Conservation (phyloP, 768 basidiomycete species). For the Mycena haematopus region DNA sequence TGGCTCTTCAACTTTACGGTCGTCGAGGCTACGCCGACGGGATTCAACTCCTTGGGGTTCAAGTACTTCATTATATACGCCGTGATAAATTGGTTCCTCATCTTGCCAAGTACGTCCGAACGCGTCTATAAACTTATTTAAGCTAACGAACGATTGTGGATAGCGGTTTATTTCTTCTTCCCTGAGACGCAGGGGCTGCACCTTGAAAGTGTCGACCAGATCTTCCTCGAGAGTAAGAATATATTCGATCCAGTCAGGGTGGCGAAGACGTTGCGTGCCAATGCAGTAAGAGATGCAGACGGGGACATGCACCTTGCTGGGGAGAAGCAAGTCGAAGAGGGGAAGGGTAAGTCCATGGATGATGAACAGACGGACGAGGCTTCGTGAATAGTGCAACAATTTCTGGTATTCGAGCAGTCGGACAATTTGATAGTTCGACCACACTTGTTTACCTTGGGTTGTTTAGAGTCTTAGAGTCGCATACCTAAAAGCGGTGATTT, state of each 20-base stretch:
- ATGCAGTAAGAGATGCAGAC: background rate
- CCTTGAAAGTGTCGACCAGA: constrained; percentile 29
- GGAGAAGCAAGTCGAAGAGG: constrained; percentile 4
- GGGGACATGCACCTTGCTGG: constrained; percentile 11
- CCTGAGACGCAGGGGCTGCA: constrained; percentile 31
- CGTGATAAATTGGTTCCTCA: constrained; percentile 28
- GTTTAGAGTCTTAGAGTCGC: too few relatives aligned
- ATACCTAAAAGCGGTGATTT: too few relatives aligned
- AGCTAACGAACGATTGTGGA: background rate
- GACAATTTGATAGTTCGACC: too few relatives aligned
- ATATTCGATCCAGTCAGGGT: constrained; percentile 28
- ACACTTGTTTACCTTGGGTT: too few relatives aligned
- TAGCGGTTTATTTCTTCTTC: constrained; percentile 30
- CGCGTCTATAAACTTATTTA: background rate
- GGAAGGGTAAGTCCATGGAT: constrained; percentile 10
- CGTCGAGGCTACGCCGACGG: constrained; percentile 31
- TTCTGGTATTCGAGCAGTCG: too few relatives aligned
- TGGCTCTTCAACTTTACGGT: constrained; percentile 30
- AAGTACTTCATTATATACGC: constrained; percentile 30
- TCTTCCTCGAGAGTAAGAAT: constrained; percentile 29
- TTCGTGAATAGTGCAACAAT: too few relatives aligned
- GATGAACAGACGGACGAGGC: background rate
- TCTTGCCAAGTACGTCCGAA: constrained; percentile 25
- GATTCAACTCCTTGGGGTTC: constrained; percentile 22
- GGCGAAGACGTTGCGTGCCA: constrained; percentile 19